Evolutionary conservation across 192 early-diverging fungal species (phyloP), one percentile per base, ranked within the genome.

Genomic region (Paraglomus brasilianum): DNA sequence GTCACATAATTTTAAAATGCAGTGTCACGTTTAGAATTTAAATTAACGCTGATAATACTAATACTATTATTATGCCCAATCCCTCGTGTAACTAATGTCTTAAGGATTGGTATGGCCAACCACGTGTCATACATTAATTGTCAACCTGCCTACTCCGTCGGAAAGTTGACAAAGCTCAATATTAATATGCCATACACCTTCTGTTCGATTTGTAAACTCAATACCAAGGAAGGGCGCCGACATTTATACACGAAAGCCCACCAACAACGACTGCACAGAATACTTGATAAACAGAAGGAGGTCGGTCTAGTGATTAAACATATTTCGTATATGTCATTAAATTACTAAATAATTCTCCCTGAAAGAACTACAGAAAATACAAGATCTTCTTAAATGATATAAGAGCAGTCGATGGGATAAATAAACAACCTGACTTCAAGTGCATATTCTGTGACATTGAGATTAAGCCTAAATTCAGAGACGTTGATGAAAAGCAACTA

Each of bases 351-450:
- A 53, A 53, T 19, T 21, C 52, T 53, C n/a, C 22, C 22, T 53
- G 22, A 53, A 53, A 53, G 52, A 53, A 53, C 6, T 53, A 53
- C 22, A 8, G n/a, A 53, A 53, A 53, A 17, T 53, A 53, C 52
- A 53, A 17, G 19, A 53, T 21, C 8, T 53, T 53, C 22, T 53
- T 53, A 53, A 53, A 53, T 19, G 52, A 53, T 17, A 21, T 53
- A 19, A 53, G n/a, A 10, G 22, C n/a, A 19, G 52, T 53, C 8
- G 7, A 53, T n/a, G 52, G 22, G 14, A 17, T 53, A 8, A 53
- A 53, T 17, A 53, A 53, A 17, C 52, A 53, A 53, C 52, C 52
- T 21, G 52, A 53, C 22, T 53, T 53, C 22, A 10, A 7, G 9
- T 53, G 52, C n/a, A 19, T 53, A 6, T 53, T 53, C 22, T 53